Conservation (phyloP, 1,284 basidiomycete species). For the Sanguinoderma infundibulare region DNA sequence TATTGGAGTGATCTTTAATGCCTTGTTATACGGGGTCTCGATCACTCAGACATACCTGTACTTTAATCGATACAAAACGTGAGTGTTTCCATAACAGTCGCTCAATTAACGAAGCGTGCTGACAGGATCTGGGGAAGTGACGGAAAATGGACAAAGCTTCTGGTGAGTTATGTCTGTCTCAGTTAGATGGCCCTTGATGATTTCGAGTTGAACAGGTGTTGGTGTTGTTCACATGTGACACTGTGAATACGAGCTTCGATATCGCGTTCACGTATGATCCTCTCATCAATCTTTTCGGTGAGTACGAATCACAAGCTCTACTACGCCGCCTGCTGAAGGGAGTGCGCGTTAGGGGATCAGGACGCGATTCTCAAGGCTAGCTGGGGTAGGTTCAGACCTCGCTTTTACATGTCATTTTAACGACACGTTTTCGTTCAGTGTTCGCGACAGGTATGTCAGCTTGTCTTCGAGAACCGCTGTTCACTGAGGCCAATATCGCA, state of each 20-base stretch:
- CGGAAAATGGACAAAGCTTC: neutral
- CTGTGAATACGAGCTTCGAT: constrained; percentile 35
- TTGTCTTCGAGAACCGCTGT: neutral
- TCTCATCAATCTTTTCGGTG: constrained; percentile 28
- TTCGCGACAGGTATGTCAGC: neutral
- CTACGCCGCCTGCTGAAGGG: neutral
- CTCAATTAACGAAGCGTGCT: neutral
- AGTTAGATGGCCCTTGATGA: neutral
- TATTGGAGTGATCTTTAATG: constrained; percentile 24
- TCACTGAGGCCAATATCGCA: neutral
- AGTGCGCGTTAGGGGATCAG: neutral
- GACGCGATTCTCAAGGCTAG: neutral
- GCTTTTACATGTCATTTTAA: neutral
- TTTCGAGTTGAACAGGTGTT: neutral
- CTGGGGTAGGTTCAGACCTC: neutral
- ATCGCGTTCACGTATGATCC: constrained; percentile 36
- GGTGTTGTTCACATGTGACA: constrained; percentile 36
- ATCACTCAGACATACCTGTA: constrained; percentile 27
- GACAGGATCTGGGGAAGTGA: neutral
- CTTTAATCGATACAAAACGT: constrained; percentile 24
- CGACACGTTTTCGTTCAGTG: neutral
- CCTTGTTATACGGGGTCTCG: constrained; percentile 28
- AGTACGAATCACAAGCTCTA: neutral
- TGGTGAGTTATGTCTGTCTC: neutral
- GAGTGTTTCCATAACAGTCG: neutral